Percentiles rank a stretch among this genome's conserved stretches.
phyloP scores from a whole-genome alignment of 1,284 basidiomycete species.

The Pascua guehoae region DNA sequence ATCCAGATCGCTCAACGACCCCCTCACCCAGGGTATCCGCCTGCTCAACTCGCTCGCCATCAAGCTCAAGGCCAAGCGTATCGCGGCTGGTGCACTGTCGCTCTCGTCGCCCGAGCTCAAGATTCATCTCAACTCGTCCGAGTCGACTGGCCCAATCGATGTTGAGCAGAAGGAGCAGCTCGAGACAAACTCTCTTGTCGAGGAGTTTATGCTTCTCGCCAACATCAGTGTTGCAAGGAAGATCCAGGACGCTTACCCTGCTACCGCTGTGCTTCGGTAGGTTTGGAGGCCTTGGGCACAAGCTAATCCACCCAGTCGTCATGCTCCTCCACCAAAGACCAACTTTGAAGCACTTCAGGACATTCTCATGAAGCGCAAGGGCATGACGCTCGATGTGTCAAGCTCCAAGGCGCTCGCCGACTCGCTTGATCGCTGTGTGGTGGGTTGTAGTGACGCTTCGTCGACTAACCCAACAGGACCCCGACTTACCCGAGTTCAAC shows the following conservation, averaged over 20 bases:
- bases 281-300: slow-evolving; percentile 18
- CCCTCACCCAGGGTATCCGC: slow-evolving; percentile 81
- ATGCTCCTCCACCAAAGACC: slow-evolving; percentile 83
- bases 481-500: slow-evolving; percentile 82
- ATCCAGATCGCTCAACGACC: slow-evolving; percentile 67
- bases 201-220: slow-evolving; percentile 98
- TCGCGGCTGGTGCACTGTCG: slow-evolving; percentile 92
- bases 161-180: slow-evolving; percentile 91
- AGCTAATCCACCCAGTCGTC: slow-evolving; percentile 59
- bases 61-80: slow-evolving; percentile 79
- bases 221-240: slow-evolving; percentile 90
- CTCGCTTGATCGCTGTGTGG: slow-evolving; percentile 83
- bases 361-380: slow-evolving; percentile 80
- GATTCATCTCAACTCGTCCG: slow-evolving; percentile 87
- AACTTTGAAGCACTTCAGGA: slow-evolving; percentile 97
- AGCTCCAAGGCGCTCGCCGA: slow-evolving; percentile 86
- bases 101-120: slow-evolving; percentile 97
- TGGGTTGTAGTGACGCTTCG: slow-evolving; percentile 49
- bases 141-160: slow-evolving; percentile 91
- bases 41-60: slow-evolving; percentile 83
- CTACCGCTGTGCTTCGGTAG: slow-evolving; percentile 86
- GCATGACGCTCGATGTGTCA: slow-evolving; percentile 83
- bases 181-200: slow-evolving; percentile 95
- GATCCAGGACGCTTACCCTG: slow-evolving; percentile 92
- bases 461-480: slow-evolving; percentile 57